Evolutionary conservation across 1,284 basidiomycete species (phyloP).

Genomic region (Cutaneotrichosporon cavernicola): DNA sequence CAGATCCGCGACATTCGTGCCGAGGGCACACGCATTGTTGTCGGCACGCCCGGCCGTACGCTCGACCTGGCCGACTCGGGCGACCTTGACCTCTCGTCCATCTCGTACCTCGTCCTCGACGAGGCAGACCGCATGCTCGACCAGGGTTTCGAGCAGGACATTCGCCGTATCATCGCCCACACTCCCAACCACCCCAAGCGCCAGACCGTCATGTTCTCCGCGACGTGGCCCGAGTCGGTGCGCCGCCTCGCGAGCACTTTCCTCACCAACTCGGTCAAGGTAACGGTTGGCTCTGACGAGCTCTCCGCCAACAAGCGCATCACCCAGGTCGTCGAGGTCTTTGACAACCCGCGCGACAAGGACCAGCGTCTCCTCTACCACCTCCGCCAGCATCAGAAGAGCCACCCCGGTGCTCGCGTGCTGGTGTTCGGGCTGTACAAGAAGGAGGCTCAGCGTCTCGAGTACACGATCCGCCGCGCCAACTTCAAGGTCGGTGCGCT

Average conservation of each 20-base stretch:
- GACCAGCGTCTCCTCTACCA: constrained; percentile 71
- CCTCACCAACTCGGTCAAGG: constrained; percentile 77
- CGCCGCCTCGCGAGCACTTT: constrained; percentile 88
- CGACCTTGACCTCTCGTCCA: constrained; percentile 77
- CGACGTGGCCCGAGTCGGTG: constrained; percentile 98
- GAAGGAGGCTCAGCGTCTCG: constrained; percentile 89
- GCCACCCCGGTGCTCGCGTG: constrained; percentile 60
- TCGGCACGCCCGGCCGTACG: constrained; percentile 92
- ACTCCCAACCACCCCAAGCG: constrained; percentile 64
- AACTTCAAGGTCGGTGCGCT: constrained; percentile 85
- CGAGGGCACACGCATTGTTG: constrained; percentile 70
- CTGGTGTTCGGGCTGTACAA: constrained; percentile 98
- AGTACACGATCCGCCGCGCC: constrained; percentile 71
- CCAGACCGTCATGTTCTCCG: constrained; percentile 96
- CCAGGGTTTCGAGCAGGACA: constrained; percentile 98
- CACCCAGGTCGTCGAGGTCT: constrained; percentile 74
- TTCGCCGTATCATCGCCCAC: constrained; percentile 81
- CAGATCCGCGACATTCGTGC: constrained; percentile 67
- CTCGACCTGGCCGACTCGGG: constrained; percentile 86
- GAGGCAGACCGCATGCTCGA: constrained; percentile 99
- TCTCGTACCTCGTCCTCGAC: constrained; percentile 89
- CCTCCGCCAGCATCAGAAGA: constrained; percentile 65
- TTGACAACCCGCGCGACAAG: constrained; percentile 82
- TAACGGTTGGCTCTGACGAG: constrained; percentile 95
- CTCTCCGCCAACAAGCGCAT: constrained; percentile 91